These are phyloP conservation scores for Ophiosphaerella herpotricha DNA, from an alignment of 2,329 filamentous ascomycete species.

Conservation along the genomic window DNA sequence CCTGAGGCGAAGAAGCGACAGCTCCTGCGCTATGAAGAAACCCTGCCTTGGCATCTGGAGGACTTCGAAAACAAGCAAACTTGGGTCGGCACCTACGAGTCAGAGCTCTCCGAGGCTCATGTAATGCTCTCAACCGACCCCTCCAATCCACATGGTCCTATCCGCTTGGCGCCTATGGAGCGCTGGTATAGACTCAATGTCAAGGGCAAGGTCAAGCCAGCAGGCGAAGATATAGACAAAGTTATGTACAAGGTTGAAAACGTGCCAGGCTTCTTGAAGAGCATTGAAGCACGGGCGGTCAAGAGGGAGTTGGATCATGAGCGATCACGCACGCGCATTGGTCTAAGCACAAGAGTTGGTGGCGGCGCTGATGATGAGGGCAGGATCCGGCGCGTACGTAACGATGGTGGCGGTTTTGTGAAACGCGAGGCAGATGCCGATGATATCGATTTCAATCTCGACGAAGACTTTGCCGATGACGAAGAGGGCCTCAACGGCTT, in stretches of 20 bases:
- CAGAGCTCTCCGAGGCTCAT: slow-evolving; percentile 78
- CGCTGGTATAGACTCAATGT: slow-evolving; percentile 91
- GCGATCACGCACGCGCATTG: slow-evolving; percentile 15
- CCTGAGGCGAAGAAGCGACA: slow-evolving; percentile 71
- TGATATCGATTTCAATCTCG: slow-evolving; percentile 68
- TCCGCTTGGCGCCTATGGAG: slow-evolving; percentile 88
- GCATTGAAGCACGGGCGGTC: slow-evolving; percentile 50
- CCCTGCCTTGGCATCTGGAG: slow-evolving; percentile 93
- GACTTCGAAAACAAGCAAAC: slow-evolving; percentile 95
- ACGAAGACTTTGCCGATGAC: slow-evolving; percentile 80
- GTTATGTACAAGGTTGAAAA: slow-evolving; percentile 78
- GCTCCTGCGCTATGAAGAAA: slow-evolving; percentile 83
- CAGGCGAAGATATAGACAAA: slow-evolving; percentile 87
- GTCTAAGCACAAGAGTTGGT: slow-evolving; percentile 38
- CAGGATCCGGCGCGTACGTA: slow-evolving; percentile 38
- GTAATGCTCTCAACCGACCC: slow-evolving; percentile 75
- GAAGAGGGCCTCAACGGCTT: slow-evolving; percentile 64
- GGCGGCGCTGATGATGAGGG: slow-evolving; percentile 46
- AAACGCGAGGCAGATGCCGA: slow-evolving; percentile 62
- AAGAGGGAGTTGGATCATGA: slow-evolving; percentile 53
- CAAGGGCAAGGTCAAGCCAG: slow-evolving; percentile 74
- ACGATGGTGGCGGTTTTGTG: slow-evolving; percentile 49
- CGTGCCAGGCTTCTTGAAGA: slow-evolving; percentile 73
- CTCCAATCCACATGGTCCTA: slow-evolving; percentile 57
- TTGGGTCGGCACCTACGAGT: slow-evolving; percentile 91